A percentile compares a stretch with the other conserved stretches of the same genome.
Evolutionary conservation across 768 basidiomycete species (phyloP).

Genomic region (Naganishia friedmannii): DNA sequence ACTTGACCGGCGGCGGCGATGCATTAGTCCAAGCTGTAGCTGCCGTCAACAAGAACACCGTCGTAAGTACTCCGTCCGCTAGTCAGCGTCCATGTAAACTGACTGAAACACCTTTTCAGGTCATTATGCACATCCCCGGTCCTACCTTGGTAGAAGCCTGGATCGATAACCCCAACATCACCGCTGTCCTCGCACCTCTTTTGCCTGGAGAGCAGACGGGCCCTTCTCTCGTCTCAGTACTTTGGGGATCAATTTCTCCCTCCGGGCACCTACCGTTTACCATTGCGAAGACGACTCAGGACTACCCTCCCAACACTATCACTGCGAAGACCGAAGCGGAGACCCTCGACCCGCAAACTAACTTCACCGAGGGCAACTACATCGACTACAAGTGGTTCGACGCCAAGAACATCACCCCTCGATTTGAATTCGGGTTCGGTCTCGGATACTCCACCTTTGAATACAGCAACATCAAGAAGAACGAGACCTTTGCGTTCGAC

Average conservation of each 20-base stretch:
- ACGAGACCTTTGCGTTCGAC: slow-evolving; percentile 35
- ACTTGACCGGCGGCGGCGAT: slow-evolving; percentile 10
- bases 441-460: slow-evolving; percentile 49
- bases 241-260: slow-evolving; percentile 47
- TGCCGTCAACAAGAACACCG: slow-evolving; percentile 27
- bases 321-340: slow-evolving; percentile 22
- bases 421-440: slow-evolving; percentile 51
- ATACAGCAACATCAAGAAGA: slow-evolving; percentile 39
- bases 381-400: slow-evolving; percentile 53
- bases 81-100: not conserved
- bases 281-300: slow-evolving; percentile 41
- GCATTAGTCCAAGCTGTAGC: slow-evolving; percentile 27
- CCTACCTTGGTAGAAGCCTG: slow-evolving; percentile 29
- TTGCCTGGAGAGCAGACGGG: slow-evolving; percentile 41
- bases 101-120: not conserved
- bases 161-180: slow-evolving; percentile 51
- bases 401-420: slow-evolving; percentile 44
- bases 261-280: slow-evolving; percentile 50
- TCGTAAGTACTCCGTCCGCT: not conserved
- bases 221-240: slow-evolving; percentile 44
- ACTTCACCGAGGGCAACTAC: slow-evolving; percentile 48
- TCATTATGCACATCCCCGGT: slow-evolving; percentile 27
- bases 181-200: slow-evolving; percentile 46
- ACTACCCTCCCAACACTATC: slow-evolving; percentile 49
- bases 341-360: slow-evolving; percentile 37